phyloP scores from a whole-genome alignment of 2,329 filamentous ascomycete genomes.

The Incumbomyces lentus region DNA sequence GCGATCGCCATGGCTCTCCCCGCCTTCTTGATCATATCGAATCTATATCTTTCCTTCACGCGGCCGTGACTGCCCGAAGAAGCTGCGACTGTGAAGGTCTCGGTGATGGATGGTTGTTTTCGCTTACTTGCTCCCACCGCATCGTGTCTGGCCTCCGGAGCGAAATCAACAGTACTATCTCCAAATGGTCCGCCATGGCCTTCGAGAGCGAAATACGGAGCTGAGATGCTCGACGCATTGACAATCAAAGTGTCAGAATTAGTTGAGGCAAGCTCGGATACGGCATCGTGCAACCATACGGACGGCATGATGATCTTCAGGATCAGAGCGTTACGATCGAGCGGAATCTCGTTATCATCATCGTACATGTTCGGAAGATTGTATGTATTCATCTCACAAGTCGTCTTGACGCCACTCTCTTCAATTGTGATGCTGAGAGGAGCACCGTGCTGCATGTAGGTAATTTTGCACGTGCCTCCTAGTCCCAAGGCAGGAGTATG shows the following conservation, averaged over 20 bases:
- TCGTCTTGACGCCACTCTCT: constrained; percentile 77
- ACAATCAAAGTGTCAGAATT: constrained; percentile 64
- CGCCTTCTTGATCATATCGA: constrained; percentile 73
- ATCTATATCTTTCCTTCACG: constrained; percentile 74
- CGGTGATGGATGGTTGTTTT: constrained; percentile 33
- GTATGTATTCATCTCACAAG: constrained; percentile 83
- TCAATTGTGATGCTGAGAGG: constrained; percentile 77
- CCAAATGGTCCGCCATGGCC: constrained; percentile 50
- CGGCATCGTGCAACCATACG: constrained; percentile 41
- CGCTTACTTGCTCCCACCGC: constrained; percentile 25
- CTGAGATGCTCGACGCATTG: constrained; percentile 46
- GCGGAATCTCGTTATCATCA: constrained; percentile 74
- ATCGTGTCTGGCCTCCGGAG: constrained; percentile 36
- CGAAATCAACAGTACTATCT: constrained; percentile 51
- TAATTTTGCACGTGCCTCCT: constrained; percentile 73
- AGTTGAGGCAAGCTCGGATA: constrained; percentile 48
- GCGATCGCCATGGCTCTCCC: constrained; percentile 86
- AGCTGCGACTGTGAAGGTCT: constrained; percentile 45
- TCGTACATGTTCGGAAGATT: constrained; percentile 31
- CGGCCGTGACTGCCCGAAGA: constrained; percentile 47
- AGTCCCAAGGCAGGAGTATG: constrained; percentile 73
- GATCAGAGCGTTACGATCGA: constrained; percentile 65
- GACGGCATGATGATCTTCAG: constrained; percentile 93
- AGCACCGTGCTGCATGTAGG: constrained; percentile 63
- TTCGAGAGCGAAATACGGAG: constrained; percentile 65